These are phyloP conservation scores for Aspergillus tanneri DNA, from an alignment of 2,329 filamentous ascomycete species.

Conservation along the genomic window DNA sequence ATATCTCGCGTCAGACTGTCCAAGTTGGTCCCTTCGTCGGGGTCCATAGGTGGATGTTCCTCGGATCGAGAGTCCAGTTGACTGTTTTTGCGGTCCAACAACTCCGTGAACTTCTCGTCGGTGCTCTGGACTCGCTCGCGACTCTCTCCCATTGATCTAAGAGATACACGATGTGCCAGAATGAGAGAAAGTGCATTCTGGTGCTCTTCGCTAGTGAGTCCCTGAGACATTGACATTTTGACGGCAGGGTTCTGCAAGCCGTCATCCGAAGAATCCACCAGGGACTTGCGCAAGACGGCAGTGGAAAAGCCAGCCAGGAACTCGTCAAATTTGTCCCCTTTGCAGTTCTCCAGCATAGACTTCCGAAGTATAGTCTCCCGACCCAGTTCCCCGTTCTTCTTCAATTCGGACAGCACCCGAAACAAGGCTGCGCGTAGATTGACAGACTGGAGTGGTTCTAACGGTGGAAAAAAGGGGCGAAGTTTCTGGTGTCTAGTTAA, in stretches of 20 bases:
- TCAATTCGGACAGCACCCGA: conserved; percentile 76
- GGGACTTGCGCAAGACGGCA: conserved; percentile 70
- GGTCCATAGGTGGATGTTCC: conserved; percentile 18
- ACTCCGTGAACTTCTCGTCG: conserved; percentile 63
- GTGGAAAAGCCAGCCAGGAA: conserved; percentile 81
- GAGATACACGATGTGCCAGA: conserved; percentile 68
- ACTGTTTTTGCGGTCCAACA: conserved; percentile 64
- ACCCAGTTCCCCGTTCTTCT: conserved; percentile 81
- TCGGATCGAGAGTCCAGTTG: conserved; percentile 47
- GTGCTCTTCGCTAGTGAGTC: conserved; percentile 34
- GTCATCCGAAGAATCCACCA: conserved; percentile 46
- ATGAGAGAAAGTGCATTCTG: conserved; percentile 61
- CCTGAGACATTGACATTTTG: conserved; percentile 55
- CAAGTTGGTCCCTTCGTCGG: conserved; percentile 43
- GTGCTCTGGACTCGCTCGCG: conserved; percentile 60
- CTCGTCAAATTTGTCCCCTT: conserved; percentile 85
- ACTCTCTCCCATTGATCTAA: conserved; percentile 58
- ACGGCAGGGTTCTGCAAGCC: conserved; percentile 53
- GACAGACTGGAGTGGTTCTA: conserved; percentile 85
- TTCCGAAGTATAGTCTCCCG: conserved; percentile 80
- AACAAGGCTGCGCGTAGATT: conserved; percentile 84
- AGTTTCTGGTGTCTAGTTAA: conserved; percentile 63
- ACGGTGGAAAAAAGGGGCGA: conserved; percentile 83
- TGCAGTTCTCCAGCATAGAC: conserved; percentile 96
- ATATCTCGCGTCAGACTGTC: conserved; percentile 49